These are phyloP conservation scores for Magnusiomyces fungicola DNA, from an alignment of 1,139 yeast species.

Conservation along the genomic window DNA sequence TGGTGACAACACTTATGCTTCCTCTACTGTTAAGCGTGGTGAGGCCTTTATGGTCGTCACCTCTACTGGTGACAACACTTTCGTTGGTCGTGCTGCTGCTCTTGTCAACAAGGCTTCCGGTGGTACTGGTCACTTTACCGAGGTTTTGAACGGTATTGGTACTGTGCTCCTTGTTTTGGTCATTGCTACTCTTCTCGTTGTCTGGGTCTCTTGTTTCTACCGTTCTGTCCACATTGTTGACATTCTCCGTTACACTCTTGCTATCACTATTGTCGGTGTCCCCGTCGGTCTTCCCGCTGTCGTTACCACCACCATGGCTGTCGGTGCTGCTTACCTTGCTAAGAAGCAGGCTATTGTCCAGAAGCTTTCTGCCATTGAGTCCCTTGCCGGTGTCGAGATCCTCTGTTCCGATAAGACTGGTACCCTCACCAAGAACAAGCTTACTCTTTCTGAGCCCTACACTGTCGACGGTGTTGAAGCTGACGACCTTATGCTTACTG, in stretches of 20 bases:
- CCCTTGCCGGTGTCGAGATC: constrained; percentile 98
- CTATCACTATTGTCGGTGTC: constrained; percentile 97
- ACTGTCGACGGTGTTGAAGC: constrained; percentile 98
- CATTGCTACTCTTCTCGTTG: constrained; percentile 76
- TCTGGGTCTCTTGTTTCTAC: constrained; percentile 95
- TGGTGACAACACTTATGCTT: constrained; percentile 87
- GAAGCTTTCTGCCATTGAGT: constrained; percentile 96
- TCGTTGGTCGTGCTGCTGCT: constrained; percentile 96
- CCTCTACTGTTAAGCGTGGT: constrained; percentile 96
- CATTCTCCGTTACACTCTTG: constrained; percentile 86
- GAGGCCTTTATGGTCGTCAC: constrained; percentile 93
- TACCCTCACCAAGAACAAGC: constrained; percentile 96
- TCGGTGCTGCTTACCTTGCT: constrained; percentile 99
- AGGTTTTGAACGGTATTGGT: constrained; percentile 97
- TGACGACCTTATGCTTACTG: constrained; percentile 95
- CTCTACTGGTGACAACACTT: constrained; percentile 90
- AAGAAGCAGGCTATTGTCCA: constrained; percentile 98
- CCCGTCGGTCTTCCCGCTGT: constrained; percentile 99
- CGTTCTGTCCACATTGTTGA: constrained; percentile 83
- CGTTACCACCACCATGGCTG: constrained; percentile 99
- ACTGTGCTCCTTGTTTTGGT: constrained; percentile 85
- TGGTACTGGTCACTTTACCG: constrained; percentile 96
- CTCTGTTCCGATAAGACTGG: constrained; percentile 99
- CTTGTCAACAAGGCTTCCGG: constrained; percentile 91
- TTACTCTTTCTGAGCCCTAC: constrained; percentile 96